phyloP scores from a whole-genome alignment of 495 filamentous ascomycete species.

The Penicillium alfredii region DNA sequence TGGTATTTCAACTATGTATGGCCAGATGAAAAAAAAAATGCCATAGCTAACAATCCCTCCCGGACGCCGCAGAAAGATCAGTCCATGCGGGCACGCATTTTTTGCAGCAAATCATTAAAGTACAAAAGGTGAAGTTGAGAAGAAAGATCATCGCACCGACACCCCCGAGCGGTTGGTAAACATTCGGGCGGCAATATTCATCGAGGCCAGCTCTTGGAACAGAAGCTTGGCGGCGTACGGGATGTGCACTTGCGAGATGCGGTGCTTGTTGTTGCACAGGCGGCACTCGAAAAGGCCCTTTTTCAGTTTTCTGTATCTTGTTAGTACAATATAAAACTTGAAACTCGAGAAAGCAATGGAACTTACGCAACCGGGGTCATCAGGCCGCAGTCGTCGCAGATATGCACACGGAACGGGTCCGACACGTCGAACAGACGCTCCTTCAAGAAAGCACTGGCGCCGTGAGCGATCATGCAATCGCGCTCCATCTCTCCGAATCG shows the following conservation, averaged over 20 bases:
- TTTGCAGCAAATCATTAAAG: constrained; percentile 26
- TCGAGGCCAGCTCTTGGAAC: constrained; percentile 94
- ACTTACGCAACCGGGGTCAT: constrained; percentile 99
- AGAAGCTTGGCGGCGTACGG: constrained; percentile 97
- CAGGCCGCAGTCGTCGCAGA: constrained; percentile 96
- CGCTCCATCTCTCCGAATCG: constrained; percentile 99
- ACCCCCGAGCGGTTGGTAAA: constrained; percentile 66
- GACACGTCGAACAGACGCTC: constrained; percentile 95
- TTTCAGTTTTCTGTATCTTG: constrained; percentile 70
- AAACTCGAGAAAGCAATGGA: neutral
- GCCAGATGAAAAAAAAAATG: constrained; percentile 18
- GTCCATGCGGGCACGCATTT: constrained; percentile 21
- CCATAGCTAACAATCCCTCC: constrained; percentile 16
- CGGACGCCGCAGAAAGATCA: constrained; percentile 22
- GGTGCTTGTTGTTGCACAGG: constrained; percentile 96
- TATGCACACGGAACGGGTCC: constrained; percentile 96
- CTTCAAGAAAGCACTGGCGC: constrained; percentile 92
- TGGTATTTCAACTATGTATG: constrained; percentile 26
- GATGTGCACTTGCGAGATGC: constrained; percentile 94
- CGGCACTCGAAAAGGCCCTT: constrained; percentile 94
- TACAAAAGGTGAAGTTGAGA: constrained; percentile 17
- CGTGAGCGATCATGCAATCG: constrained; percentile 99
- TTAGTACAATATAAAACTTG: constrained; percentile 12
- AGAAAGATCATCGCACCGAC: constrained; percentile 34
- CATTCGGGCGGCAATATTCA: constrained; percentile 98